Conservation (phyloP, 306 rosid genomes). For the Cicer judaicum region DNA sequence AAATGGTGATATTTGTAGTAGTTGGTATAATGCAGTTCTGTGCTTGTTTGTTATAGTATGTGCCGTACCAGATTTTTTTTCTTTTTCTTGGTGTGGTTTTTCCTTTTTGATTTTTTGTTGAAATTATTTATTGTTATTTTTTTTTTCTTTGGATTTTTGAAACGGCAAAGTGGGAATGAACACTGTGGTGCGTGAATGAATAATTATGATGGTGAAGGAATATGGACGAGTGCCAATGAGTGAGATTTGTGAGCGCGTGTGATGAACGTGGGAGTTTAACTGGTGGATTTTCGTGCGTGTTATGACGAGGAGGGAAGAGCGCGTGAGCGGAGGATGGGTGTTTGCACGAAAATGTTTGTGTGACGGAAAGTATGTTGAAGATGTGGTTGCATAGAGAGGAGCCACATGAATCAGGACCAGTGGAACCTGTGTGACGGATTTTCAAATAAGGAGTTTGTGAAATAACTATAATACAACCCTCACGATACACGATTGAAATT, state of each 20-base stretch:
- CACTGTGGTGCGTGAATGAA: neutral
- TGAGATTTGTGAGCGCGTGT: conserved; percentile 3
- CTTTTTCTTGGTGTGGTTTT: neutral
- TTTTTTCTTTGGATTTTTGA: neutral
- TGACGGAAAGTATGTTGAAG: neutral
- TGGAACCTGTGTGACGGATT: conserved; percentile 1
- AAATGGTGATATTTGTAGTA: neutral
- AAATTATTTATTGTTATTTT: too few relatives aligned
- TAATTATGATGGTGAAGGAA: too few relatives aligned
- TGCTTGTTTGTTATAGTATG: neutral
- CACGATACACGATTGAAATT: too few relatives aligned
- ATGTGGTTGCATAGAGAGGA: neutral
- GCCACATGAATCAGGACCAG: conserved; percentile 38
- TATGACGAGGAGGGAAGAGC: neutral
- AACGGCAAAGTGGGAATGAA: conserved; percentile 33
- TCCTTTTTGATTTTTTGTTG: too few relatives aligned
- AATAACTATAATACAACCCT: too few relatives aligned
- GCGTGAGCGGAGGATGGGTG: neutral
- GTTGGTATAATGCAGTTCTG: conserved; percentile 21
- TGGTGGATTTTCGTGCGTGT: neutral
- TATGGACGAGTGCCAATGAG: too few relatives aligned
- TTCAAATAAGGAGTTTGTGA: too few relatives aligned
- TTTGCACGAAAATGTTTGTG: neutral
- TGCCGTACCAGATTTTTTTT: conserved; percentile 34
- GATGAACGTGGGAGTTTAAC: fast-evolving